phyloP scores from a whole-genome alignment of 78 protist species.

The Trichosphaerium sp. region DNA sequence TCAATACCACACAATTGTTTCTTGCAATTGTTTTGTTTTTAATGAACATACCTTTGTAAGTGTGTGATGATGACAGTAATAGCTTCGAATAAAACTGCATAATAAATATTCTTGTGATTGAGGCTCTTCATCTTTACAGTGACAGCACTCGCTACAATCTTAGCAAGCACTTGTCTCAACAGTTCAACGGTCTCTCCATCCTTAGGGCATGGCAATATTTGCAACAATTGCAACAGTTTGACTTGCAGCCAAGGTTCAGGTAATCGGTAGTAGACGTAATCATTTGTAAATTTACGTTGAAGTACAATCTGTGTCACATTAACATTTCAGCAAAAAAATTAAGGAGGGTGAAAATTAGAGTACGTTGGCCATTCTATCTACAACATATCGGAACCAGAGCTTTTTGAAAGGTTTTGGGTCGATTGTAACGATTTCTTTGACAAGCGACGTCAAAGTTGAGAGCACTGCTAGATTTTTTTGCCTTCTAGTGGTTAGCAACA shows the following conservation, averaged over 20 bases:
- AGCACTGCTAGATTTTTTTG: too few species aligned
- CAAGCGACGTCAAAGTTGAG: too few species aligned
- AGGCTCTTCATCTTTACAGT: slow-evolving; percentile 38
- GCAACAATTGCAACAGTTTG: slow-evolving; percentile 80
- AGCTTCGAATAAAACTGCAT: slow-evolving; percentile 88
- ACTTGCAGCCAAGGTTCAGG: slow-evolving; percentile 90
- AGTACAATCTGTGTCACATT: slow-evolving; percentile 41
- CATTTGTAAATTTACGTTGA: slow-evolving; percentile 41
- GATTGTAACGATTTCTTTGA: too few species aligned
- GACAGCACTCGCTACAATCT: slow-evolving; percentile 60
- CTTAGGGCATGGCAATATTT: slow-evolving; percentile 59
- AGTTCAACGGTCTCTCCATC: not conserved
- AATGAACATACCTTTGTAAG: too few species aligned
- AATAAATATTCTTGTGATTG: slow-evolving; percentile 71
- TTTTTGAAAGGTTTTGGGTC: too few species aligned
- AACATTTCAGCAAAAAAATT: not conserved
- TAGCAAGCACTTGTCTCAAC: slow-evolving; percentile 25
- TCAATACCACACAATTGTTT: slow-evolving; percentile 1
- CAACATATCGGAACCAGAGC: not conserved
- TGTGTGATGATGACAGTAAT: too few species aligned
- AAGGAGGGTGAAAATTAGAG: not conserved
- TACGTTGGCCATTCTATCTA: not conserved
- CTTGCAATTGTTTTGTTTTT: too few species aligned
- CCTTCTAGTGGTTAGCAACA: too few species aligned
- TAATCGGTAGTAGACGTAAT: slow-evolving; percentile 84